phyloP scores from a whole-genome alignment of 2,329 filamentous ascomycete genomes.

The Sordariomycetes sp. region DNA sequence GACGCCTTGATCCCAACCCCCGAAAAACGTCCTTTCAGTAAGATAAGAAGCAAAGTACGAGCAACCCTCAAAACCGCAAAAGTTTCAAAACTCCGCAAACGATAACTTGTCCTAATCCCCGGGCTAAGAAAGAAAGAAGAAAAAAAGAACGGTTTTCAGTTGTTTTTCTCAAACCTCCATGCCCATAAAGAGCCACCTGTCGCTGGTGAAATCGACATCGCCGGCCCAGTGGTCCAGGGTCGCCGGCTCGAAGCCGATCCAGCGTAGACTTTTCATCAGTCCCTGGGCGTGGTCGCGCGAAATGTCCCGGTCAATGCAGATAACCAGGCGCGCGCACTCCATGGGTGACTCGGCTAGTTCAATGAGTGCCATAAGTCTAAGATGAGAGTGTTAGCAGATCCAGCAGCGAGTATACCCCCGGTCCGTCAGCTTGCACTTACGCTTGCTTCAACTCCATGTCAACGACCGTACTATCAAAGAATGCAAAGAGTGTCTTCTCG shows the following conservation, averaged over 20 bases:
- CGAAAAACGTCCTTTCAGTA: background rate
- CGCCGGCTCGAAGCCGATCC: constrained; percentile 82
- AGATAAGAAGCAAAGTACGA: background rate
- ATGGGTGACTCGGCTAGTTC: constrained; percentile 74
- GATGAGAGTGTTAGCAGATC: constrained; percentile 15
- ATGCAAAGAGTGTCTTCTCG: constrained; percentile 73
- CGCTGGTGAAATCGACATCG: constrained; percentile 56
- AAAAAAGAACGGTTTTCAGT: background rate
- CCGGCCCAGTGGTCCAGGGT: constrained; percentile 69
- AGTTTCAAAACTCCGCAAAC: background rate
- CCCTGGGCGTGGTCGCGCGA: constrained; percentile 51
- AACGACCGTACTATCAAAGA: constrained; percentile 65
- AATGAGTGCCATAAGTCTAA: constrained; percentile 76
- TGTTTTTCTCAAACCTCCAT: constrained; percentile 59
- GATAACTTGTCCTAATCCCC: background rate
- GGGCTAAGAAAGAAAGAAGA: background rate
- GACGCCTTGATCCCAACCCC: constrained; percentile 1
- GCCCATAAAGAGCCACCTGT: constrained; percentile 74
- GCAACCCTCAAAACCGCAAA: background rate
- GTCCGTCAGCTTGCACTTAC: constrained; percentile 40
- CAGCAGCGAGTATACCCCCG: background rate
- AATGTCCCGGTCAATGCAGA: constrained; percentile 68
- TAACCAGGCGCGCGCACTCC: constrained; percentile 65
- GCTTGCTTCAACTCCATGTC: constrained; percentile 76
- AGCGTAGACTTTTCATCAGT: constrained; percentile 74